Evolutionary conservation across 2,329 filamentous ascomycete genomes (phyloP).

Genomic region (Colletotrichum graminicola): DNA sequence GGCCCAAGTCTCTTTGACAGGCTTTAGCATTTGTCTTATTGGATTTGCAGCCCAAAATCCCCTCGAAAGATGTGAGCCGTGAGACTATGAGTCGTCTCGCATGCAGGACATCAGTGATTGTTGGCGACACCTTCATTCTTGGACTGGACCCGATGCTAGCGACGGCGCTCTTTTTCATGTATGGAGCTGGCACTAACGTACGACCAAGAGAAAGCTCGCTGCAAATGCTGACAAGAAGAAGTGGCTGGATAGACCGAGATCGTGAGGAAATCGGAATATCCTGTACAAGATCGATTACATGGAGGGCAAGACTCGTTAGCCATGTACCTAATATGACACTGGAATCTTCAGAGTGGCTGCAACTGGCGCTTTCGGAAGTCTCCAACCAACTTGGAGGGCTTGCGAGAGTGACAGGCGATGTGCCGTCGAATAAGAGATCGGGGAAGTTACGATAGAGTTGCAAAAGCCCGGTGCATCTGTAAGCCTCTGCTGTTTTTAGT

Average conservation of each 20-base stretch:
- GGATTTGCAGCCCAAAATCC: slow-evolving; percentile 56
- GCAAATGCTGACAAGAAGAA: slow-evolving; percentile 58
- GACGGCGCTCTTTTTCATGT: not conserved
- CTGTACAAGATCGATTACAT: slow-evolving; percentile 57
- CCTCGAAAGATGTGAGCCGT: slow-evolving; percentile 53
- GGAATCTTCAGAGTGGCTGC: not conserved
- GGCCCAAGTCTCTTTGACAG: slow-evolving; percentile 59
- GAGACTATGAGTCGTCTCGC: slow-evolving; percentile 54
- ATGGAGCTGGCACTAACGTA: not conserved
- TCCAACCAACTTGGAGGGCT: slow-evolving; percentile 20
- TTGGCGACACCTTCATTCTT: slow-evolving; percentile 44
- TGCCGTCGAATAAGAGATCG: slow-evolving; percentile 51
- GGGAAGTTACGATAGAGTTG: slow-evolving; percentile 54
- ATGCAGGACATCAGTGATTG: slow-evolving; percentile 50
- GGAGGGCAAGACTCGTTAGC: slow-evolving; percentile 58
- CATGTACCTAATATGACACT: slow-evolving; percentile 49
- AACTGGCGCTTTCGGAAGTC: slow-evolving; percentile 19
- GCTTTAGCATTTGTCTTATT: slow-evolving; percentile 53
- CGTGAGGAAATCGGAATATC: slow-evolving; percentile 58
- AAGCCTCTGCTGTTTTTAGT: slow-evolving; percentile 47
- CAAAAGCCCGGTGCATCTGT: slow-evolving; percentile 47
- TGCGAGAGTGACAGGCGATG: slow-evolving; percentile 14
- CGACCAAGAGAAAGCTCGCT: slow-evolving; percentile 53
- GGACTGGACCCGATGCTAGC: slow-evolving; percentile 41
- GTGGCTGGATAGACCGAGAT: slow-evolving; percentile 58